These are phyloP conservation scores for Hypomyces rosellus DNA, from an alignment of 2,329 filamentous ascomycete species.

Conservation along the genomic window DNA sequence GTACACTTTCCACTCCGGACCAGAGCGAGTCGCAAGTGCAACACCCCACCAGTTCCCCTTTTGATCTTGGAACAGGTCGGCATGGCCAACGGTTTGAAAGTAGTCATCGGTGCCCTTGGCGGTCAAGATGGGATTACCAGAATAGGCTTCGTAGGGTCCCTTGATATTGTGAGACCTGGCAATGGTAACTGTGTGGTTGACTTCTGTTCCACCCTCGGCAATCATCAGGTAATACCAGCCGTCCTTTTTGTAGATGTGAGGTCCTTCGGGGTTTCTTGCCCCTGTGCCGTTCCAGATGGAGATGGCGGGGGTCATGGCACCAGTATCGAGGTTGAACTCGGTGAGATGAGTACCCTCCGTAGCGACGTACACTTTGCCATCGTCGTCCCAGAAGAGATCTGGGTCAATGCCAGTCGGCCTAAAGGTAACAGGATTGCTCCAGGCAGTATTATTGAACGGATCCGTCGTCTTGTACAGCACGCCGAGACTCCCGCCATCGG, in stretches of 20 bases:
- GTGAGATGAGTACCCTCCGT: conserved; percentile 23
- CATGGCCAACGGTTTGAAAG: conserved; percentile 48
- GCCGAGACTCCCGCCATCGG: neutral
- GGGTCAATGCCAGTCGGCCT: no score
- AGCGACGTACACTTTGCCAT: conserved; percentile 47
- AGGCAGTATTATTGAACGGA: conserved; percentile 20
- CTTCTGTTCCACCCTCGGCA: conserved; percentile 55
- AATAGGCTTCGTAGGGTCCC: conserved; percentile 57
- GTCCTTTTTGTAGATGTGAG: conserved; percentile 52
- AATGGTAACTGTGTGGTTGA: conserved; percentile 55
- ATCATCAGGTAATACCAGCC: conserved; percentile 56
- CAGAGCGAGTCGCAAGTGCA: no score
- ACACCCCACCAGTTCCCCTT: no score
- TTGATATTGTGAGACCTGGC: conserved; percentile 45
- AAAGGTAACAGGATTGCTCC: no score
- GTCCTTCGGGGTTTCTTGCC: conserved; percentile 35
- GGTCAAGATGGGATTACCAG: conserved; percentile 51
- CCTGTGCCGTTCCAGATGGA: no score
- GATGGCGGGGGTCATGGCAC: conserved; percentile 24
- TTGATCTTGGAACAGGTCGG: conserved; percentile 25
- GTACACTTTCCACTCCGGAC: no score
- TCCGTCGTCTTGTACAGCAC: conserved; percentile 27
- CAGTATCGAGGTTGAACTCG: conserved; percentile 34
- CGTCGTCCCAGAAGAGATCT: conserved; percentile 45
- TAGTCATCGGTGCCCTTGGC: conserved; percentile 43